phyloP scores from a whole-genome alignment of 2,329 filamentous ascomycete genomes.

The Fusarium armeniacum region DNA sequence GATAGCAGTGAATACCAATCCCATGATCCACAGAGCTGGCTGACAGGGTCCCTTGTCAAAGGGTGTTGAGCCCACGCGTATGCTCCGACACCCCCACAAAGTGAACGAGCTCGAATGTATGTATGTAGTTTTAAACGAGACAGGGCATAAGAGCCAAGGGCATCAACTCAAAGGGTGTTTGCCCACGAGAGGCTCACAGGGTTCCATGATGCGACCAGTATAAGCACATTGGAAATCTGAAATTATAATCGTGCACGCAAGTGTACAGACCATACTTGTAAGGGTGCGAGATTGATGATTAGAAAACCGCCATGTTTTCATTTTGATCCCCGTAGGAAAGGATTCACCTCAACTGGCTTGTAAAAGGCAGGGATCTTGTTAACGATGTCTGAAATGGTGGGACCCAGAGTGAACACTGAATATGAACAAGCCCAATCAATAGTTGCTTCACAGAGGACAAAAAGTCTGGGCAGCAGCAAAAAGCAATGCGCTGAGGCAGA shows the following conservation, averaged over 20 bases:
- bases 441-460: constrained; percentile 28
- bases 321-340: constrained; percentile 24
- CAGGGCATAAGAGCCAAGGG: constrained; percentile 21
- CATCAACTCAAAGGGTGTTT: constrained; percentile 35
- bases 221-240: constrained; percentile 12
- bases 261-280: constrained; percentile 3
- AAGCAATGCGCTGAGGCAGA: constrained; percentile 32
- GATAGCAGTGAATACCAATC: constrained; percentile 36
- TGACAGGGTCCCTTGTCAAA: constrained; percentile 46
- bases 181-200: constrained; percentile 25
- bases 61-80: constrained; percentile 46
- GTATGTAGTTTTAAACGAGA: constrained; percentile 32
- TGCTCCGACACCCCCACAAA: constrained; percentile 43
- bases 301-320: constrained; percentile 7
- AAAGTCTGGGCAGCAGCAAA: constrained; percentile 40
- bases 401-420: constrained; percentile 34
- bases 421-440: constrained; percentile 41
- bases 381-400: constrained; percentile 48
- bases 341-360: constrained; percentile 19
- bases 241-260: background rate
- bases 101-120: constrained; percentile 39
- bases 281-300: constrained; percentile 14
- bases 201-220: constrained; percentile 12
- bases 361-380: constrained; percentile 37
- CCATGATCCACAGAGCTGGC: constrained; percentile 47